Evolutionary conservation across 1,139 yeast species (phyloP).

Genomic region (Protomyces inouyei): DNA sequence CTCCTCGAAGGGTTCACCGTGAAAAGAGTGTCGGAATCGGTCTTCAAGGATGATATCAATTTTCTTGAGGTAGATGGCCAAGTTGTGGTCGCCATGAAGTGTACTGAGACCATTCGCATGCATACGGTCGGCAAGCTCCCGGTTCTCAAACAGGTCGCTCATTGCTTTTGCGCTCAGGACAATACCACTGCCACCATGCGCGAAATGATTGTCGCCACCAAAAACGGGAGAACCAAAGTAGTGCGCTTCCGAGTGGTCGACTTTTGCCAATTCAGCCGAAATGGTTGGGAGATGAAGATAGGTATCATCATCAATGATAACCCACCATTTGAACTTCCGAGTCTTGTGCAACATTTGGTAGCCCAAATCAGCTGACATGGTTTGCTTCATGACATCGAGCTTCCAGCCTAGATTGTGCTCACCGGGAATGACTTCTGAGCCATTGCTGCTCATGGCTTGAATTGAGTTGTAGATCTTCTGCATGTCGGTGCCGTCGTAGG

Average conservation of each 20-base stretch:
- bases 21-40: conserved; percentile 8
- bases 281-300: conserved; percentile 38
- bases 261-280: conserved; percentile 34
- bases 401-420: conserved; percentile 11
- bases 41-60: conserved; percentile 28
- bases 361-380: conserved; percentile 7
- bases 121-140: conserved; percentile 31
- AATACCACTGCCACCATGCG: conserved; percentile 43
- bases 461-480: background rate
- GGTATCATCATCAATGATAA: conserved; percentile 42
- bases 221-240: background rate
- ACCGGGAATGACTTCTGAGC: background rate
- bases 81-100: conserved; percentile 42
- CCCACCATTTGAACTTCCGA: conserved; percentile 38
- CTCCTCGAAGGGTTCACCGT: conserved; percentile 23
- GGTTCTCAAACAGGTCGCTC: conserved; percentile 35
- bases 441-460: background rate
- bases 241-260: conserved; percentile 35
- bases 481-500: background rate
- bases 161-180: conserved; percentile 39
- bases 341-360: conserved; percentile 2
- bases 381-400: conserved; percentile 6
- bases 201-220: conserved; percentile 34
- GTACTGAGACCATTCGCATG: conserved; percentile 35
- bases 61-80: conserved; percentile 36